phyloP scores from a whole-genome alignment of 1,284 basidiomycete genomes.

The Ustilago lituana region DNA sequence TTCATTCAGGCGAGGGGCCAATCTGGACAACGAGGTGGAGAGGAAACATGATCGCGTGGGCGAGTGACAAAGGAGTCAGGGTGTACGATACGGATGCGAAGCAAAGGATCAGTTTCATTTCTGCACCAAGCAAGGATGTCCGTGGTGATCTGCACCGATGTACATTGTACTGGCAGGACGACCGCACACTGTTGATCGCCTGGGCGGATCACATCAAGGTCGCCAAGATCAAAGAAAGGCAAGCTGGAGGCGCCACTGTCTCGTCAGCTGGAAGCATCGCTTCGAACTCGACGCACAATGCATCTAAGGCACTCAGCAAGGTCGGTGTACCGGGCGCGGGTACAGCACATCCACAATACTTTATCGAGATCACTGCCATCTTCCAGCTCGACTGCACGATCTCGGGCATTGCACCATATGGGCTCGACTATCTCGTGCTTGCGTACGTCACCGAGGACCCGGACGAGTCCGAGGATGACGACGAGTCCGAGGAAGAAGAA shows the following conservation, averaged over 20 bases:
- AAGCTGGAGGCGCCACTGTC: conserved; percentile 5
- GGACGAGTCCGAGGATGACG: conserved; percentile 42
- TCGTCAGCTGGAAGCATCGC: conserved; percentile 23
- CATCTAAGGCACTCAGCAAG: conserved; percentile 28
- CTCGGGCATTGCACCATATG: conserved; percentile 85
- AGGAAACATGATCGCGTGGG: conserved; percentile 90
- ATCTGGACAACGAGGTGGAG: conserved; percentile 92
- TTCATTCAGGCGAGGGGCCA: conserved; percentile 90
- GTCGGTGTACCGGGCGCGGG: conserved; percentile 22
- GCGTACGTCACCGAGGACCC: conserved; percentile 73
- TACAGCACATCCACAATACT: conserved; percentile 36
- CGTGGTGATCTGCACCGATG: conserved; percentile 93
- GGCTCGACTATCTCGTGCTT: conserved; percentile 76
- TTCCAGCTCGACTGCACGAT: conserved; percentile 97
- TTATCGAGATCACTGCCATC: conserved; percentile 86
- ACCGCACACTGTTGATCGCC: conserved; percentile 83
- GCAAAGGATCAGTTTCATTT: conserved; percentile 85
- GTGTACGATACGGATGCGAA: conserved; percentile 86
- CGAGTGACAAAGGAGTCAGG: conserved; percentile 93
- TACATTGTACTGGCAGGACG: conserved; percentile 89
- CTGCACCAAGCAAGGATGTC: conserved; percentile 81
- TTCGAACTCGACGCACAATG: conserved; percentile 27
- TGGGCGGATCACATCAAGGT: conserved; percentile 97
- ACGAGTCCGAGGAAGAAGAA: conserved; percentile 14
- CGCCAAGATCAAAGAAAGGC: conserved; percentile 69